Base-by-base conservation (phyloP, 192 early-diverging fungal species). In the Coemansia sp. region DNA sequence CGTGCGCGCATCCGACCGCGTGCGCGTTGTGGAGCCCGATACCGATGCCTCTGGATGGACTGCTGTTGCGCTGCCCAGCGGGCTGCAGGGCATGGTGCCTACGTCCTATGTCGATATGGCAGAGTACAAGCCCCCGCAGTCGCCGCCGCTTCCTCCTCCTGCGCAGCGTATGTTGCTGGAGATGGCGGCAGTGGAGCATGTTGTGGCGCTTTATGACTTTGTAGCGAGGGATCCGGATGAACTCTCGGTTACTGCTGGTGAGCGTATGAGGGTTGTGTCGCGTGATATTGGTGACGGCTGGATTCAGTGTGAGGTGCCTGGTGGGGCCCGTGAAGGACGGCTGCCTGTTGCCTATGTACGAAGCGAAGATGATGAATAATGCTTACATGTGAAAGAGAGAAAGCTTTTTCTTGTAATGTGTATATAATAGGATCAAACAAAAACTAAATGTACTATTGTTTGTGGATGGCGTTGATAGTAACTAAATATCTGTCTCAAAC, bases 171-270 rank as follows among this genome's bases (percentile, higher is more conserved):
- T n/a, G n/a, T n/a, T n/a, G n/a, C n/a, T n/a, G n/a, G n/a, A n/a
- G n/a, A n/a, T n/a, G n/a, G n/a, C 51, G 15, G 29, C 8, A 6
- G 29, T 4, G 2, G 71, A 62, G 36, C 39, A 64, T 35, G 77
- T 67, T 9, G 43, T 68, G 2, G 78, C 78, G n/a, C 58, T 71
- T 20, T 81, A 66, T 38, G 73, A 75, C 24, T 81, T 81, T 72
- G 58, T 56, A 8, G 69, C 45, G 2, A 59, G 78, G 12, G 43
- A 65, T 32, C 49, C 35, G 2, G 65, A 65, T 4, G 78, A 81
- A 63, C 70, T 81, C 38, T 59, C 78, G 19, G 64, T 67, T 38
- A 63, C 20, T 1, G 65, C 61, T n/a, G 70, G 70, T 31, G 67
- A 82, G 49, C 46, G 66, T 1, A 75, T 82, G 46, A 70, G 41